Evolutionary conservation across 2,329 filamentous ascomycete species (phyloP), one percentile per base, ranked within the genome.

Genomic region (Ramichloridium luteum): DNA sequence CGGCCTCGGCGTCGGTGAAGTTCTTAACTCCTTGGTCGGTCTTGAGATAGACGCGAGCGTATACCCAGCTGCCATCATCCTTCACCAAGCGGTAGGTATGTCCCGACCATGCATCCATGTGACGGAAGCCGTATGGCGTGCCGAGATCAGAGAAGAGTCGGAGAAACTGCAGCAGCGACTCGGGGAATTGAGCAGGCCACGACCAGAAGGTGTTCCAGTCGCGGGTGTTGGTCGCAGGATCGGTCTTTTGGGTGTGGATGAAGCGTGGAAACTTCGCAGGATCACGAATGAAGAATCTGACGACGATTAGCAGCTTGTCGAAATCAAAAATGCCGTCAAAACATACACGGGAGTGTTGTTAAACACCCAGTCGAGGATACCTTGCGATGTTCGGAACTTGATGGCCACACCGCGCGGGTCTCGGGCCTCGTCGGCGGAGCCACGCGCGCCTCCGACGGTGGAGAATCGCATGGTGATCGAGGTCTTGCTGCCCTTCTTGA

Each of bases 381-480:
- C 63, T 34, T 67, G 61, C 20, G 53, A 51, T 0, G 64, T 67
- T 32, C 64, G 62, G 37, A 67, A 60, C 40, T 67, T 67, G 46
- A 67, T 59, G 5, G 64, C 61, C 25, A 67, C 65, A 1, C 64
- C 63, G 33, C 63, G 56, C 2, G 60, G 59, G 35, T 67, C 61
- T 14, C 64, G 54, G 6, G 57, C 62, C 32, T 58, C 50, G 34
- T 67, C 63, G 4, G 63, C 80, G 40, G 85, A 88, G 1, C 81
- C 80, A 25, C 80, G 71, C 3, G 83, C 78, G 60, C 88, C 80
- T 14, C 81, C 72, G 1, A 85, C 81, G 0, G 82, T 88, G 0
- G 80, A 88, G 54, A 88, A 85, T 0, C 81, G 74, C 13, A 80
- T 50, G 44, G 81, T 81, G 1, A 82, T 62, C 0, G 68, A 73